A percentile compares a stretch with the other conserved stretches of the same genome.
Conservation (phyloP, 2,329 filamentous ascomycete species). For the Hirsutella minnesotensis region DNA sequence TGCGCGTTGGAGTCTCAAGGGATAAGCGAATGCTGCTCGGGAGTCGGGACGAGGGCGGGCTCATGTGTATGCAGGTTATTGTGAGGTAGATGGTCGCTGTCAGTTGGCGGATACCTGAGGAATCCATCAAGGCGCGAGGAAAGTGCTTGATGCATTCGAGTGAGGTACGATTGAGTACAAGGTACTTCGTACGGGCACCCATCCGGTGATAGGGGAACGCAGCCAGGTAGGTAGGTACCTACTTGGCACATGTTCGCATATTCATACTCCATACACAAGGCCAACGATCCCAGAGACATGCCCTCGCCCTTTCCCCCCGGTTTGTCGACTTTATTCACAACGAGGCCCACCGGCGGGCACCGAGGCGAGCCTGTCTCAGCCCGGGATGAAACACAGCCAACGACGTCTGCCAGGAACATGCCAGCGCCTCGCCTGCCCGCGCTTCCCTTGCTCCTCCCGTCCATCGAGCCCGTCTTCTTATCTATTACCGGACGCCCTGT, state of each 20-base stretch:
- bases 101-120: no score
- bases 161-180: no score
- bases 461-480: conserved; percentile 5
- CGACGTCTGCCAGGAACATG: conserved; percentile 11
- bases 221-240: not conserved
- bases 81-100: no score
- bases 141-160: no score
- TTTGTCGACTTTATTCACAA: not conserved
- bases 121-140: no score
- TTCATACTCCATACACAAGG: not conserved
- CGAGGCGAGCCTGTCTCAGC: conserved; percentile 18
- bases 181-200: no score
- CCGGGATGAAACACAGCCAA: conserved; percentile 20
- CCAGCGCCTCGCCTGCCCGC: conserved; percentile 7
- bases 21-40: no score
- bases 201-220: no score
- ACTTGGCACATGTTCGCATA: not conserved
- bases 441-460: conserved; percentile 7
- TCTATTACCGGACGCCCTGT: conserved; percentile 4
- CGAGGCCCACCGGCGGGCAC: not conserved
- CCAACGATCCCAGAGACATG: not conserved
- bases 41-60: no score
- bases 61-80: no score
- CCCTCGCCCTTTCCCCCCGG: no score
- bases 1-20: no score